Evolutionary conservation across 768 basidiomycete species (phyloP).

Genomic region (Dacryopinax spathularia): DNA sequence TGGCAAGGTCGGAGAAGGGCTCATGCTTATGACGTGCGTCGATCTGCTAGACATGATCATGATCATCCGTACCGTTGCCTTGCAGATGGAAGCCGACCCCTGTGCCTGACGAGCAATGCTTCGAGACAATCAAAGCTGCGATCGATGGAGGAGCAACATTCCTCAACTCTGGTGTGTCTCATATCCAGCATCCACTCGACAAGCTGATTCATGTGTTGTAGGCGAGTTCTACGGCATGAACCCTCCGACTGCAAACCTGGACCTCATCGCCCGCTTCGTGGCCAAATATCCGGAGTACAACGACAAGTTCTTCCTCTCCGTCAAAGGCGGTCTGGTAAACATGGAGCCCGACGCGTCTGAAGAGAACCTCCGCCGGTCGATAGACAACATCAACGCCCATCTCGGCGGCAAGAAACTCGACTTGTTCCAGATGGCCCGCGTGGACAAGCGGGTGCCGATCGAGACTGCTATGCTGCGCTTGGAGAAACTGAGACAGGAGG

Average conservation of each 20-base stretch:
- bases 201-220: constrained; percentile 15
- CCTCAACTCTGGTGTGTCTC: constrained; percentile 11
- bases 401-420: constrained; percentile 28
- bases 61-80: no score
- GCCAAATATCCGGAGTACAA: constrained; percentile 31
- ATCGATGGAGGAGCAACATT: no score
- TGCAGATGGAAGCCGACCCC: constrained; percentile 18
- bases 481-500: constrained; percentile 35
- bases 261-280: constrained; percentile 39
- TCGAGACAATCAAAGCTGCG: constrained; percentile 22
- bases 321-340: constrained; percentile 31
- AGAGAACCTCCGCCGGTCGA: constrained; percentile 6
- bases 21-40: constrained; percentile 46
- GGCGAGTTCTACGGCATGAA: constrained; percentile 47
- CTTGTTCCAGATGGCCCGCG: constrained; percentile 40
- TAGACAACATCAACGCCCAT: constrained; percentile 3
- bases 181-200: background rate
- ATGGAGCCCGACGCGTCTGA: background rate
- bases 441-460: constrained; percentile 32
- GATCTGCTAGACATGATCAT: no score
- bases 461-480: constrained; percentile 34
- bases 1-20: constrained; percentile 26
- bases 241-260: constrained; percentile 30
- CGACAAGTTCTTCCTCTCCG: constrained; percentile 35
- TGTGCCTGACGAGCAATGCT: constrained; percentile 22